Evolutionary conservation across 441 rosid species (phyloP).

Genomic region (Daphne laureola): DNA sequence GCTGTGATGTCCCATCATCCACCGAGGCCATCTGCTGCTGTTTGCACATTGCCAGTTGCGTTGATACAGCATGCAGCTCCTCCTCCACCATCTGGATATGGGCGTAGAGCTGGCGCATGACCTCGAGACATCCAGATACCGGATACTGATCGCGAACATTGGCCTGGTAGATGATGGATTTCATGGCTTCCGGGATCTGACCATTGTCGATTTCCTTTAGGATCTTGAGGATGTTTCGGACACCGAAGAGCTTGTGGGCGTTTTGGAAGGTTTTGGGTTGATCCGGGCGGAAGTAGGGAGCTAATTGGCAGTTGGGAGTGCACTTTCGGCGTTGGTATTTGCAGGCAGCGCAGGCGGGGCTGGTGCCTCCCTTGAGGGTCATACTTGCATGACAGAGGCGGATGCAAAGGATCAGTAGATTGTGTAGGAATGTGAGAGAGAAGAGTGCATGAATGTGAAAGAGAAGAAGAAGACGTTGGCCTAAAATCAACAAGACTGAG

Average conservation of each 20-base stretch:
- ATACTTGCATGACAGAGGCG: conserved; percentile 33
- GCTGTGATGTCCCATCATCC: conserved; percentile 52
- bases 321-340: conserved; percentile 81
- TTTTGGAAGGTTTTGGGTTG: conserved; percentile 64
- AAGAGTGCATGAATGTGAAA: conserved; percentile 1
- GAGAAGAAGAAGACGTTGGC: conserved; percentile 1
- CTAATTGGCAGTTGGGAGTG: conserved; percentile 49
- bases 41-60: conserved; percentile 51
- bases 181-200: conserved; percentile 64
- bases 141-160: conserved; percentile 67
- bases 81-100: conserved; percentile 45
- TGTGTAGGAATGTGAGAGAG: not conserved
- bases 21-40: conserved; percentile 27
- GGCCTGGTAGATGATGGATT: conserved; percentile 67
- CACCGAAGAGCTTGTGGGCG: conserved; percentile 78
- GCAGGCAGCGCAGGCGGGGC: conserved; percentile 92
- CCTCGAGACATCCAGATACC: conserved; percentile 65
- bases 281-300: conserved; percentile 76
- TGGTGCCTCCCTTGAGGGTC: conserved; percentile 80
- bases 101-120: conserved; percentile 38
- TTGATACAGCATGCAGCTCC: conserved; percentile 44
- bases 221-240: conserved; percentile 57
- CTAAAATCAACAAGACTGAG: not conserved
- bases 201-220: conserved; percentile 33
- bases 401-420: not conserved